Evolutionary conservation across 352 stramenopile genomes (phyloP).

Genomic region (Pseudoperonospora humuli): DNA sequence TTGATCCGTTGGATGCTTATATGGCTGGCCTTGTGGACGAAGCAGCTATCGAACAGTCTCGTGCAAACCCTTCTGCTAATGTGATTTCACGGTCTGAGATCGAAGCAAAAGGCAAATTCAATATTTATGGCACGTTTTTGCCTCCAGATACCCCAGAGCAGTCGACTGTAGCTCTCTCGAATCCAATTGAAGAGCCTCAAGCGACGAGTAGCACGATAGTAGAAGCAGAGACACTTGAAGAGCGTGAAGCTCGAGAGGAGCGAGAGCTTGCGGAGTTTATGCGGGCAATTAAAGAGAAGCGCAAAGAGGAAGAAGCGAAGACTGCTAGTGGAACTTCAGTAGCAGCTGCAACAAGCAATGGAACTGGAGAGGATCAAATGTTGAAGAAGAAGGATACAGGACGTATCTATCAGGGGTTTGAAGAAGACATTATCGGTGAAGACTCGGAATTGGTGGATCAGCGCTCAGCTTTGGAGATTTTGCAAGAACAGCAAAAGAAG

Average conservation of each 20-base stretch:
- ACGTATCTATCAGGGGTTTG: conserved; percentile 75
- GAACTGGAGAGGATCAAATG: conserved; percentile 6
- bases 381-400: conserved; percentile 61
- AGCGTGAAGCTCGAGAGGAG: conserved; percentile 70
- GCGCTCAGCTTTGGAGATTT: conserved; percentile 83
- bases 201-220: background rate
- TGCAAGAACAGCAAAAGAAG: conserved; percentile 88
- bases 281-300: conserved; percentile 68
- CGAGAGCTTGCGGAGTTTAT: conserved; percentile 84
- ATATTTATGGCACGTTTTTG: conserved; percentile 84
- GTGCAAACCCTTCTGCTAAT: conserved; percentile 58
- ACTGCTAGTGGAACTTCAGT: background rate
- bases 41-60: conserved; percentile 64
- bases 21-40: conserved; percentile 81
- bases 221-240: conserved; percentile 52
- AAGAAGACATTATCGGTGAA: conserved; percentile 83
- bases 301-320: conserved; percentile 42
- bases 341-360: conserved; percentile 1
- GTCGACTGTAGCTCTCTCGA: background rate
- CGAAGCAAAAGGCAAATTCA: conserved; percentile 61
- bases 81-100: conserved; percentile 84
- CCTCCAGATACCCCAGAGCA: conserved; percentile 29
- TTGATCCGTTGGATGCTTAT: conserved; percentile 80
- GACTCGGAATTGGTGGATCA: conserved; percentile 65
- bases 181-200: conserved; percentile 1